Evolutionary conservation across 2,329 filamentous ascomycete species (phyloP).

Genomic region (Fusarium neocosmosporiellum): DNA sequence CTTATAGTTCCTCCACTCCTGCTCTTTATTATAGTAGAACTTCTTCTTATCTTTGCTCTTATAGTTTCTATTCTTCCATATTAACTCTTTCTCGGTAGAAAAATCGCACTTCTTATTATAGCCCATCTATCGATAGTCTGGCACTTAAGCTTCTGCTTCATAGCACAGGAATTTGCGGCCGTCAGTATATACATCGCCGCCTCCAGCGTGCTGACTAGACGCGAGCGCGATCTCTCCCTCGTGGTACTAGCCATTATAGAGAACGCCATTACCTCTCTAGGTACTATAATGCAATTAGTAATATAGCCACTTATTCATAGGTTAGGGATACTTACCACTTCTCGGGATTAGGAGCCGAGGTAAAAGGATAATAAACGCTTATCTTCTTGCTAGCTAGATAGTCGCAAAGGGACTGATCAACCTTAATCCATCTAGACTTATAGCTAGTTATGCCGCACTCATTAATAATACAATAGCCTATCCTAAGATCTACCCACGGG

Average conservation of each 20-base stretch:
- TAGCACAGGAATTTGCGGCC: conserved; percentile 48
- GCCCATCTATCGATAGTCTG: conserved; percentile 2
- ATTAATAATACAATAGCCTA: not conserved
- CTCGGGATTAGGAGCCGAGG: conserved; percentile 43
- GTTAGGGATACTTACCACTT: conserved; percentile 35
- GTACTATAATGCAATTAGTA: not conserved
- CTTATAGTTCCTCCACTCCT: conserved; percentile 47
- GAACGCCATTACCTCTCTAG: conserved; percentile 47
- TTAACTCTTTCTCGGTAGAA: conserved; percentile 6
- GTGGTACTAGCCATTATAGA: conserved; percentile 48
- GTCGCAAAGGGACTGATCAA: not conserved
- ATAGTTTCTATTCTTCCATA: conserved; percentile 13
- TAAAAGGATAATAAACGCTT: conserved; percentile 47
- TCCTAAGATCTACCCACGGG: not conserved
- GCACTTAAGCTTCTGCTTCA: conserved; percentile 19
- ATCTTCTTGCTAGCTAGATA: conserved; percentile 28
- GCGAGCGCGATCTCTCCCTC: conserved; percentile 46
- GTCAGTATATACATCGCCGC: conserved; percentile 43
- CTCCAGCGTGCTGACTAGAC: conserved; percentile 43
- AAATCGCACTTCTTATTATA: conserved; percentile 1
- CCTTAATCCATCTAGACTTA: not conserved
- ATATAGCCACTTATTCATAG: not conserved
- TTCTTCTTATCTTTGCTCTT: conserved; percentile 34
- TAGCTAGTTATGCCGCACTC: conserved; percentile 7
- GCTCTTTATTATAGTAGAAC: conserved; percentile 43